Conservation (phyloP, 352 stramenopile species). For the Thalassiosira allenii region DNA sequence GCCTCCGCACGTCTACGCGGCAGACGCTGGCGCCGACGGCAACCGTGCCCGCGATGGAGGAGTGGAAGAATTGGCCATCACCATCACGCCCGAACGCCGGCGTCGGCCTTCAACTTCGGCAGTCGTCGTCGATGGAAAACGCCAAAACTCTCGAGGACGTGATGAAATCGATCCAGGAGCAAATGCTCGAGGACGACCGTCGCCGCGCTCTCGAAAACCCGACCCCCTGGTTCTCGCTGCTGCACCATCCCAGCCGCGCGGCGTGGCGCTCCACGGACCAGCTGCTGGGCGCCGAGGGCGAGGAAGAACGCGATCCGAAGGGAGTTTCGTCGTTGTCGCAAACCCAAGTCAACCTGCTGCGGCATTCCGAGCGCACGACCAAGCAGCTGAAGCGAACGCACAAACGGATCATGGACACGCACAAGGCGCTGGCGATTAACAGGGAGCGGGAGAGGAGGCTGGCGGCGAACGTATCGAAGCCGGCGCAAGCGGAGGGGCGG, state of each 20-base stretch:
- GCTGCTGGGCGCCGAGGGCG: slow-evolving; percentile 16
- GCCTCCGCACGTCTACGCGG: too few species aligned
- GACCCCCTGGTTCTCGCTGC: slow-evolving; percentile 66
- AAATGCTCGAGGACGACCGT: slow-evolving; percentile 30
- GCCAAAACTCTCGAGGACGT: slow-evolving; percentile 21
- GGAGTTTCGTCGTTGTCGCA: slow-evolving; percentile 39
- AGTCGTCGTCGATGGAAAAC: slow-evolving; percentile 20
- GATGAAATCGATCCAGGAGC: slow-evolving; percentile 35
- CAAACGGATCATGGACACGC: slow-evolving; percentile 50
- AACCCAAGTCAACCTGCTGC: slow-evolving; percentile 54
- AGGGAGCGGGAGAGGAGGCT: slow-evolving; percentile 66
- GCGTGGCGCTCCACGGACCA: slow-evolving; percentile 66
- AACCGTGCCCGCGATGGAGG: too few species aligned
- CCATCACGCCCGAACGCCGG: background rate
- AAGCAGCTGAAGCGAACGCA: slow-evolving; percentile 68
- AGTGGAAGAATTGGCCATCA: too few species aligned
- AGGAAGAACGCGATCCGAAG: background rate
- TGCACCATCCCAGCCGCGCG: slow-evolving; percentile 66
- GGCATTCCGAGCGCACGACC: slow-evolving; percentile 54
- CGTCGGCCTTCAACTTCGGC: background rate
- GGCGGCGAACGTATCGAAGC: slow-evolving; percentile 26
- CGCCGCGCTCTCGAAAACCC: slow-evolving; percentile 19
- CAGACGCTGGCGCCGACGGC: too few species aligned
- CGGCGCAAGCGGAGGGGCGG: background rate
- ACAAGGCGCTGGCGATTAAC: slow-evolving; percentile 57